Conservation (phyloP, 1,139 yeast species). For the Arxiozyma telluris region DNA sequence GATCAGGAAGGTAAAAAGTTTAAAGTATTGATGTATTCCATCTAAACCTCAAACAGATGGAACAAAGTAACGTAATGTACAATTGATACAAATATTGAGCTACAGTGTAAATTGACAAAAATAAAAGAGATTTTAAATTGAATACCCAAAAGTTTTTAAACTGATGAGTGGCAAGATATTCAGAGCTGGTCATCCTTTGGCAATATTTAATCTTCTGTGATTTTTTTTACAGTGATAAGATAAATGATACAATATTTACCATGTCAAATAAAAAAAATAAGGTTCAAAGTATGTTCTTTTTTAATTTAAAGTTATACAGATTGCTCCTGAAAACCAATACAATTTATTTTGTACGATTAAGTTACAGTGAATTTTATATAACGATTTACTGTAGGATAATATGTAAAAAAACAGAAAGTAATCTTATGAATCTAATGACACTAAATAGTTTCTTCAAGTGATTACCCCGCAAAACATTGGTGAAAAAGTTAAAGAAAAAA, state of each 20-base stretch:
- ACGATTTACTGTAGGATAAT: slow-evolving; percentile 82
- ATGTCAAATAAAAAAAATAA: slow-evolving; percentile 77
- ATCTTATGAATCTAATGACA: slow-evolving; percentile 87
- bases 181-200: slow-evolving; percentile 70
- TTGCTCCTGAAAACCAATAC: slow-evolving; percentile 72
- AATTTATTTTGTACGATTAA: slow-evolving; percentile 49
- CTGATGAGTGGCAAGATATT: slow-evolving; percentile 66
- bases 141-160: slow-evolving; percentile 65
- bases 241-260: slow-evolving; percentile 90
- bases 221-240: slow-evolving; percentile 70
- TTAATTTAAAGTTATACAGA: slow-evolving; percentile 48
- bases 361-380: slow-evolving; percentile 82
- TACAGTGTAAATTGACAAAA: slow-evolving; percentile 73
- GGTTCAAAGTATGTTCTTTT: slow-evolving; percentile 67
- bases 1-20: slow-evolving; percentile 54
- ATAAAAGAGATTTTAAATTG: slow-evolving; percentile 76
- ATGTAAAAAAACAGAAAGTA: slow-evolving; percentile 83
- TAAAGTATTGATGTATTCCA: slow-evolving; percentile 60
- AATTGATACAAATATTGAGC: slow-evolving; percentile 85
- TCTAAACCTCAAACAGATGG: slow-evolving; percentile 71
- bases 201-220: slow-evolving; percentile 81
- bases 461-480: slow-evolving; percentile 89
- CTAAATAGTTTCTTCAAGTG: slow-evolving; percentile 92
- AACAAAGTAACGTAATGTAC: slow-evolving; percentile 82
- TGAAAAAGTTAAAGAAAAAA: slow-evolving; percentile 81